Base-by-base conservation (phyloP, 805 yeast genomes). In the Grigorovia transvaalensis region DNA sequence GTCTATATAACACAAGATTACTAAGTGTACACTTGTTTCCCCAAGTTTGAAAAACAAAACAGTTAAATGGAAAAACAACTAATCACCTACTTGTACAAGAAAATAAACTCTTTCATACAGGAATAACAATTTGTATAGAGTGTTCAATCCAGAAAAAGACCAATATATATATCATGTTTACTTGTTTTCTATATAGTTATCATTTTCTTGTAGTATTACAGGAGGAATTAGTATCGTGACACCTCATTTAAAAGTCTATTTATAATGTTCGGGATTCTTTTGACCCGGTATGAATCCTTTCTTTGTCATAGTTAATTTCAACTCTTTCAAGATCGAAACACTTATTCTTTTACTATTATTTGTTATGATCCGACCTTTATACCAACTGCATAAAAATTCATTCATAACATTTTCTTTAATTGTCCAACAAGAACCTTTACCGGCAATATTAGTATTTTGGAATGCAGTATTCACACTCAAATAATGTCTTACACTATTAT, bases 371-470 rank as follows among this genome's bases (percentile, higher is more conserved):
- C 83, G 76, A 9, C 96, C 96, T 50, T 78, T 80, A 51, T 79
- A 79, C 71, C 90, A 82, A 71, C 88, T 86, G 57, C 76, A 78
- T 65, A 91, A 69, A 60, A 90, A 90, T 57, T 93, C 98, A 47
- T 82, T 81, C 59, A 85, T 81, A 66, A 85, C 89, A 47, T 81
- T 71, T 45, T 88, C 93, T 54, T 88, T 81, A 52, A 93, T 90
- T 71, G 88, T 95, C 99, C 99, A 93, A 68, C 89, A 89, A 93
- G 91, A 90, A 55, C 98, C 98, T 67, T 91, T 93, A n/a, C 98
- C 97, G 0, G 96, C 95, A 69, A 90, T 96, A 64, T 87, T 82
- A 23, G 93, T 87, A 63, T 93, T 93, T 61, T 90, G 97, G 70
- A 93, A 93, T 19, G 98, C 97, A 71, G 89, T 88, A 71, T 93